Conservation (phyloP, 106 monocot species). For the Posidonia australis region DNA sequence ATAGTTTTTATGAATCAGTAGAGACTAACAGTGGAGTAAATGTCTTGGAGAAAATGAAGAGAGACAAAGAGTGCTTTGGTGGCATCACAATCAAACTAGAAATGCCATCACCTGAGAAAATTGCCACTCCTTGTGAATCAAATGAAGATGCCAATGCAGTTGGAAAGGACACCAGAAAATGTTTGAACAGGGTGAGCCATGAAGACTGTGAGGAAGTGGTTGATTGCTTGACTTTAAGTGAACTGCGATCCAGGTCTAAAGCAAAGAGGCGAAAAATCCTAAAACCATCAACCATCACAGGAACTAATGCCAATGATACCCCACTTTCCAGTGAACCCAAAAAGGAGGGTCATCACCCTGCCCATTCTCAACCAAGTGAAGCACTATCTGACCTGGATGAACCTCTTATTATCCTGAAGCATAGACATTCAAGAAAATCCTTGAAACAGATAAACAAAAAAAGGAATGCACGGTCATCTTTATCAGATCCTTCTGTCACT, state of each 20-base stretch:
- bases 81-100: neutral
- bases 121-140: neutral
- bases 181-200: neutral
- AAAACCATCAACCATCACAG: neutral
- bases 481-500: neutral
- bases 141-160: neutral
- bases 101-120: conserved; percentile 1
- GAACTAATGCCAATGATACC: neutral
- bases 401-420: conserved; percentile 1
- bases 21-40: neutral
- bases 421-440: neutral
- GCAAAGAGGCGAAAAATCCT: neutral
- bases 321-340: neutral
- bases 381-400: neutral
- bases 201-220: neutral
- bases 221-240: conserved; percentile 4
- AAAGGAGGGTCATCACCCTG: neutral
- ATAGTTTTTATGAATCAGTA: neutral
- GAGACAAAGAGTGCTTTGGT: neutral
- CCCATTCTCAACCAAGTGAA: neutral
- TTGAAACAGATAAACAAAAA: neutral
- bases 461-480: neutral
- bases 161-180: too few species aligned
- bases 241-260: conserved; percentile 1
- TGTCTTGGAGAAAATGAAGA: neutral